These are phyloP conservation scores for Cyberlindnera mississippiensis DNA, from an alignment of 805 yeast genomes.

Conservation along the genomic window DNA sequence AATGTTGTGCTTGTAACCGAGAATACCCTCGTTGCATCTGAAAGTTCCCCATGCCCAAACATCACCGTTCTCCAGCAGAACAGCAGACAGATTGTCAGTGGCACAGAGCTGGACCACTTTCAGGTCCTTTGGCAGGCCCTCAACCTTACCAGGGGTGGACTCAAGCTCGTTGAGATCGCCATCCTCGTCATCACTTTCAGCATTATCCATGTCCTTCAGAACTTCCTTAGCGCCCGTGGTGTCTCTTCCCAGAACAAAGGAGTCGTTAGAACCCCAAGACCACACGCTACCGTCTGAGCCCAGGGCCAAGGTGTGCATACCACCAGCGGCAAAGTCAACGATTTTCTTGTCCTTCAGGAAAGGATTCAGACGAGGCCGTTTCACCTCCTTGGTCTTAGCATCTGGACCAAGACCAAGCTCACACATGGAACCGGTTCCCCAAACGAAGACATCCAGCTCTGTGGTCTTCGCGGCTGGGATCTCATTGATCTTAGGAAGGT, in stretches of 20 bases:
- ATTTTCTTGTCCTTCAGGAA: slow-evolving; percentile 65
- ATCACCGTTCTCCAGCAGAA: slow-evolving; percentile 73
- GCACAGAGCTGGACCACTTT: slow-evolving; percentile 82
- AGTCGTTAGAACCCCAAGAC: slow-evolving; percentile 98
- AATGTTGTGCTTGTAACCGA: slow-evolving; percentile 72
- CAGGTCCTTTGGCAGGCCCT: slow-evolving; percentile 52
- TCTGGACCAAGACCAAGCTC: slow-evolving; percentile 96
- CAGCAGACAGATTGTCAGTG: slow-evolving; percentile 87
- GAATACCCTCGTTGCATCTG: slow-evolving; percentile 85
- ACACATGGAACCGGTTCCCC: slow-evolving; percentile 98
- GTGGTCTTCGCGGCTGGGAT: slow-evolving; percentile 22
- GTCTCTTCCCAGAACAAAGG: slow-evolving; percentile 87
- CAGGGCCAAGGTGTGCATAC: slow-evolving; percentile 87
- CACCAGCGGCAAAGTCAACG: slow-evolving; percentile 90
- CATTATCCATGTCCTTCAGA: slow-evolving; percentile 63
- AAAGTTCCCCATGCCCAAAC: slow-evolving; percentile 98
- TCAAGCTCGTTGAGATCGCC: slow-evolving; percentile 87
- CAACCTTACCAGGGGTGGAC: slow-evolving; percentile 82
- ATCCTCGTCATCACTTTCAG: slow-evolving; percentile 54
- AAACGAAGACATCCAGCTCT: slow-evolving; percentile 74
- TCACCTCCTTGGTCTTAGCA: slow-evolving; percentile 89
- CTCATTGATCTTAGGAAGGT: slow-evolving; percentile 26
- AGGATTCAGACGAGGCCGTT: slow-evolving; percentile 91
- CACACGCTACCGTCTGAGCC: slow-evolving; percentile 77
- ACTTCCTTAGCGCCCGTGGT: slow-evolving; percentile 62